Conservation (phyloP, 768 basidiomycete genomes). For the Leucocoprinus birnbaumii region DNA sequence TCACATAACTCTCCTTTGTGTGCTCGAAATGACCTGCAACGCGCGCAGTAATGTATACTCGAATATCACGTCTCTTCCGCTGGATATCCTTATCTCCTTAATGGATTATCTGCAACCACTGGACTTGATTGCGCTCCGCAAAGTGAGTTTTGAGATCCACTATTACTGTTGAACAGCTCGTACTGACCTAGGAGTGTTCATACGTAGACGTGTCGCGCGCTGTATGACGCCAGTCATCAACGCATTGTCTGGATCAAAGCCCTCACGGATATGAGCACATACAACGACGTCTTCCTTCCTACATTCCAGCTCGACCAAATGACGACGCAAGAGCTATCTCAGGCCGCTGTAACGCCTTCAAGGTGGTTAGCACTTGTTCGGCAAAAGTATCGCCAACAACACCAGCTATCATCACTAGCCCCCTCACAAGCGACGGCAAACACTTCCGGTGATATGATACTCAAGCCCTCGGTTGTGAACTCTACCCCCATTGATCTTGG, state of each 20-base stretch:
- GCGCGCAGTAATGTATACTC: background rate
- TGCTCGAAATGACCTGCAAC: background rate
- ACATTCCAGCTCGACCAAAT: constrained; percentile 18
- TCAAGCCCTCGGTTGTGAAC: background rate
- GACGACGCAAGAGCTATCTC: constrained; percentile 14
- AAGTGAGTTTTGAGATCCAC: background rate
- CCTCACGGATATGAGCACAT: constrained; percentile 13
- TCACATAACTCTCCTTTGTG: background rate
- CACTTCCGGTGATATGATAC: background rate
- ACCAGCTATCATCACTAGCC: too few species aligned
- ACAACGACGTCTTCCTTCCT: constrained; percentile 16
- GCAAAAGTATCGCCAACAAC: background rate
- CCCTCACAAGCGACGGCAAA: background rate
- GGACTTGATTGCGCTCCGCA: constrained; percentile 7
- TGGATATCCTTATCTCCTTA: constrained; percentile 3
- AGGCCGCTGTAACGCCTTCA: constrained; percentile 13
- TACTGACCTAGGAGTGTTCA: too few species aligned
- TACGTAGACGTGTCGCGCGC: constrained; percentile 13
- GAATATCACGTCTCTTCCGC: constrained; percentile 1
- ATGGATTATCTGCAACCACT: constrained; percentile 4
- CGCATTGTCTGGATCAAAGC: constrained; percentile 19
- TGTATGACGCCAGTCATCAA: constrained; percentile 11
- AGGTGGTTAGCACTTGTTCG: constrained; percentile 11
- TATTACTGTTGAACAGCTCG: background rate
- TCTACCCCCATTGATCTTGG: background rate